Evolutionary conservation across 306 rosid genomes (phyloP).

Genomic region (Lathyrus oleraceus): DNA sequence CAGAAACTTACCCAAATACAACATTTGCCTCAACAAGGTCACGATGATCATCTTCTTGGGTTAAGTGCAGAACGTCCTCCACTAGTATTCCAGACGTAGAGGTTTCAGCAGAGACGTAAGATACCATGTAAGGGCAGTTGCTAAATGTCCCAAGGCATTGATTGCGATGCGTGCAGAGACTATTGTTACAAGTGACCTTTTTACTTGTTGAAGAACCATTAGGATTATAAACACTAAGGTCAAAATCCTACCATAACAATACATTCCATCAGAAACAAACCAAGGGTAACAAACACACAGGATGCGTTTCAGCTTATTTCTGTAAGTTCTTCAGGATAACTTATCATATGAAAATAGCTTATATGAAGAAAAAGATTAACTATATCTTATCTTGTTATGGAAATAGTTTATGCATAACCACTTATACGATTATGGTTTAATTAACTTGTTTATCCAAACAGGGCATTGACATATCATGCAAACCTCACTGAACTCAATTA

Average conservation of each 20-base stretch:
- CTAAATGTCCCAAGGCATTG: conserved; percentile 62
- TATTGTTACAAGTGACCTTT: conserved; percentile 71
- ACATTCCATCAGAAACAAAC: conserved; percentile 16
- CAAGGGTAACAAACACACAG: conserved; percentile 10
- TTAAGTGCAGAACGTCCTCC: conserved; percentile 82
- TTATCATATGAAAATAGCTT: background rate
- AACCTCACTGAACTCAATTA: background rate
- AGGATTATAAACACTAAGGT: conserved; percentile 75
- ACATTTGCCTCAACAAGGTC: conserved; percentile 69
- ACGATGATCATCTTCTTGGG: conserved; percentile 53
- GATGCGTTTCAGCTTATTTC: background rate
- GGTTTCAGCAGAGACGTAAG: conserved; percentile 85
- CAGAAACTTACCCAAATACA: conserved; percentile 77
- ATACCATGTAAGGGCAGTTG: conserved; percentile 85
- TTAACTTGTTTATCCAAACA: background rate
- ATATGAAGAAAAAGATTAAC: background rate
- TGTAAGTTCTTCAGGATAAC: background rate
- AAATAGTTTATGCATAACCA: background rate
- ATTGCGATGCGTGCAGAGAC: conserved; percentile 60
- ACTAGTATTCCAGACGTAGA: conserved; percentile 81
- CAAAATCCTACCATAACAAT: conserved; percentile 59
- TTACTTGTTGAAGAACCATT: conserved; percentile 78
- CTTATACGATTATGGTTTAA: background rate
- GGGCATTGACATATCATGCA: background rate
- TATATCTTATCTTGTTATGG: background rate